Base-by-base conservation (phyloP, 306 rosid species). In the Luffa aegyptiaca region DNA sequence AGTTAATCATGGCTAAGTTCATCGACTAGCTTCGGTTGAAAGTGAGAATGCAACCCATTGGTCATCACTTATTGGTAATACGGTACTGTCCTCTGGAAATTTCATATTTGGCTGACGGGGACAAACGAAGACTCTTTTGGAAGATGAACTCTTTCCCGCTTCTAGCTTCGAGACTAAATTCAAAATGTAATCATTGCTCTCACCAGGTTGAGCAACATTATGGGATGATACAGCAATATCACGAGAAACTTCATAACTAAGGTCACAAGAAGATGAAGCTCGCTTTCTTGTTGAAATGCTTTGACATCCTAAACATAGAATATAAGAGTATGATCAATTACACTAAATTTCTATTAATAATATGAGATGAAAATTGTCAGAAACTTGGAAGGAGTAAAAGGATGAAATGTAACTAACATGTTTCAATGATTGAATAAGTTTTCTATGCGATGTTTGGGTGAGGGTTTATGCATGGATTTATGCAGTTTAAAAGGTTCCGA, bases 41-140 rank as follows among this genome's bases (percentile, higher is more conserved):
- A 65, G 70, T 0, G 83, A 65, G 85, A 81, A 87, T 76, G 86
- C 92, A 87, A 77, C 85, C 91, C 91, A 92, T 2, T 77, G 82
- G 37, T 86, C 91, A 81, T 92, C 88, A 12, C 89, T 88, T 68
- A 81, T 18, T 1, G 91, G 86, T 76, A 90, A 17, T 33, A 72
- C 1, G 33, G 83, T 62, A 48, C 81, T 82, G 2, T 84, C 92
- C 52, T 36, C 61, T 0, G 84, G 87, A 69, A 75, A 37, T 69
- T 13, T 7, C 78, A 83, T 81, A 61, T 86, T 79, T 21, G 83
- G 76, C 20, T 36, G 42, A 36, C 82, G 88, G 0, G 93, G 83
- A 81, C 80, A 83, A 64, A 92, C 83, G 33, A 18, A 2, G 3
- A 88, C 45, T 83, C 53, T 79, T 26, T 16, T 80, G 46, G 48